Evolutionary conservation across 192 early-diverging fungal species (phyloP).

Genomic region (Mortierella claussenii): DNA sequence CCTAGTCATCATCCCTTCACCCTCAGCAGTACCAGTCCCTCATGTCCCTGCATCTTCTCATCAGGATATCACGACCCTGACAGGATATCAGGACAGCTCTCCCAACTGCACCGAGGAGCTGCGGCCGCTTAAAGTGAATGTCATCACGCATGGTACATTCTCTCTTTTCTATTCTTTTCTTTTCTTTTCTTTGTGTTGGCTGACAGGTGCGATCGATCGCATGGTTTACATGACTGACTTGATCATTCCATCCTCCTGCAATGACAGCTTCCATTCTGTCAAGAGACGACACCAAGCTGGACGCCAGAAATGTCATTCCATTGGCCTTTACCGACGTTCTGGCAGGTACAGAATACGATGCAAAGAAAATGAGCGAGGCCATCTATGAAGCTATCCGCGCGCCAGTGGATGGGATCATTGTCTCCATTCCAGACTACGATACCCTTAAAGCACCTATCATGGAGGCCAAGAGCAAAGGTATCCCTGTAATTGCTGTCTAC

Average conservation of each 20-base stretch:
- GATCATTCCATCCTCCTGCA: neutral
- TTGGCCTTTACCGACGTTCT: constrained; percentile 15
- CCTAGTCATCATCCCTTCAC: no score
- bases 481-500: constrained; percentile 44
- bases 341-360: constrained; percentile 18
- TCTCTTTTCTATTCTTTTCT: neutral
- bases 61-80: constrained; percentile 13
- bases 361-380: constrained; percentile 13
- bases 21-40: neutral
- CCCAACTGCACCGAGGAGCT: constrained; percentile 5
- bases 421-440: constrained; percentile 41
- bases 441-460: constrained; percentile 19
- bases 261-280: constrained; percentile 5
- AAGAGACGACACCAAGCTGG: constrained; percentile 5
- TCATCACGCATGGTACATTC: constrained; percentile 22
- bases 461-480: constrained; percentile 12
- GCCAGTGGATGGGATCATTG: constrained; percentile 30
- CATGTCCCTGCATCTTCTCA: no score
- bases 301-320: constrained; percentile 13
- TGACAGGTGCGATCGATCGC: neutral
- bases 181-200: neutral
- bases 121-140: neutral
- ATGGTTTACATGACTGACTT: no score
- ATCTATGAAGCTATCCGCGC: constrained; percentile 19
- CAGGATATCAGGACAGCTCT: constrained; percentile 1